Percentiles rank a stretch among this genome's conserved stretches.
These are phyloP conservation scores for Salix exigua DNA, from an alignment of 345 rosid genomes.

Conservation along the genomic window DNA sequence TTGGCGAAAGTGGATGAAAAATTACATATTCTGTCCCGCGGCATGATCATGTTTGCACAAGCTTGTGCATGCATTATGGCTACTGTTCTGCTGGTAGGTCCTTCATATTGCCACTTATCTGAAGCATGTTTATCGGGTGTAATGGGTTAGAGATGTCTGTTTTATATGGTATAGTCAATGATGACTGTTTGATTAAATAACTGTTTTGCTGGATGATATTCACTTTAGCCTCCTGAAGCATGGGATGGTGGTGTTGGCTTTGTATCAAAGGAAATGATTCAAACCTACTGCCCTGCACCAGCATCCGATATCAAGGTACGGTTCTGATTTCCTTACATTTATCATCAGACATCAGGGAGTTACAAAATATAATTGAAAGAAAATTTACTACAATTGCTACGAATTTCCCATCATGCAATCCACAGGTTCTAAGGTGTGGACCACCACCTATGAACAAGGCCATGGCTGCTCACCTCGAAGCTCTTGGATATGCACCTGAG, in stretches of 20 bases:
- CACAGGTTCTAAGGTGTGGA: slow-evolving; percentile 87
- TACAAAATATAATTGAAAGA: too few species aligned
- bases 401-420: slow-evolving; percentile 3
- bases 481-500: slow-evolving; percentile 68
- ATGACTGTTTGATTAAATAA: background rate
- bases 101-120: background rate
- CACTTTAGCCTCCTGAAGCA: slow-evolving; percentile 72
- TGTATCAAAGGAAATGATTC: slow-evolving; percentile 88
- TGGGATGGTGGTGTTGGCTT: slow-evolving; percentile 95
- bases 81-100: background rate
- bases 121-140: background rate
- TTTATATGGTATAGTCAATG: background rate
- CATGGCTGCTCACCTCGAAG: slow-evolving; percentile 83
- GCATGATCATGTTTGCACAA: background rate
- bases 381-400: background rate
- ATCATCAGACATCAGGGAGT: background rate
- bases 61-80: background rate
- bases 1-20: background rate
- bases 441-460: slow-evolving; percentile 99
- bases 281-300: slow-evolving; percentile 74
- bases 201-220: background rate
- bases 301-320: slow-evolving; percentile 67
- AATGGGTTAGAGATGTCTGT: background rate
- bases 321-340: too few species aligned
- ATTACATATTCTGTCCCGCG: background rate